Percentiles rank a stretch among this genome's conserved stretches.
Conservation (phyloP, 768 basidiomycete species). For the Lactifluus pinguis region DNA sequence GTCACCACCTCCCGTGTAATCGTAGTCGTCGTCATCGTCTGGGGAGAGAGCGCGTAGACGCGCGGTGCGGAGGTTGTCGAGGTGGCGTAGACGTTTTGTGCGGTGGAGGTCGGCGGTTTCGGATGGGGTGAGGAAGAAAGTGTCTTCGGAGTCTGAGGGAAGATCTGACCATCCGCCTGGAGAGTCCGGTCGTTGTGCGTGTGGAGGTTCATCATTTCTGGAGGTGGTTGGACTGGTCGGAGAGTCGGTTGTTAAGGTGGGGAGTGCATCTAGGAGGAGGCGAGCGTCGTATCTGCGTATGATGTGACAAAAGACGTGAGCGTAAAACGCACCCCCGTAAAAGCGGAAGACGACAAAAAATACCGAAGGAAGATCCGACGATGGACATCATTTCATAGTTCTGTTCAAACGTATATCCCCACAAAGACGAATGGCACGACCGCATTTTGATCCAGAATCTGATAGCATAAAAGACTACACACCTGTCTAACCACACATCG, state of each 20-base stretch:
- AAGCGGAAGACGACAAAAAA: background rate
- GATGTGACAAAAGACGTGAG: background rate
- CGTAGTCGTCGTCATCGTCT: constrained; percentile 26
- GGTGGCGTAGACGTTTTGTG: constrained; percentile 54
- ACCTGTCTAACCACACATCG: constrained; percentile 76
- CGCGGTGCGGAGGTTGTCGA: constrained; percentile 53
- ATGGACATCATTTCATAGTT: background rate
- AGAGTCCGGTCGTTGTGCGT: constrained; percentile 27
- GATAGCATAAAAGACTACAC: constrained; percentile 31
- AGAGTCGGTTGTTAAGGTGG: constrained; percentile 1
- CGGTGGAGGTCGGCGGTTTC: constrained; percentile 60
- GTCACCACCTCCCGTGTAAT: no score
- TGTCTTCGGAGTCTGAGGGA: constrained; percentile 79
- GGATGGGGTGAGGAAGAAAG: constrained; percentile 62
- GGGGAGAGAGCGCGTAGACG: constrained; percentile 52
- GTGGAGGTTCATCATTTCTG: constrained; percentile 4
- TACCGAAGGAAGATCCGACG: background rate
- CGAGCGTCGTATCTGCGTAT: constrained; percentile 67
- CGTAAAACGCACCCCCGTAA: background rate
- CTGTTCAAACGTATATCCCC: background rate
- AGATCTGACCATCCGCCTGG: constrained; percentile 75
- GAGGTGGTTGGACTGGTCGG: background rate
- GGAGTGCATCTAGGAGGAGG: constrained; percentile 54
- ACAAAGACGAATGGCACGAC: background rate
- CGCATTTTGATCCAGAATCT: background rate